A percentile compares a stretch with the other conserved stretches of the same genome.
Conservation (phyloP, 768 basidiomycete species). For the Termitomyces sp. region DNA sequence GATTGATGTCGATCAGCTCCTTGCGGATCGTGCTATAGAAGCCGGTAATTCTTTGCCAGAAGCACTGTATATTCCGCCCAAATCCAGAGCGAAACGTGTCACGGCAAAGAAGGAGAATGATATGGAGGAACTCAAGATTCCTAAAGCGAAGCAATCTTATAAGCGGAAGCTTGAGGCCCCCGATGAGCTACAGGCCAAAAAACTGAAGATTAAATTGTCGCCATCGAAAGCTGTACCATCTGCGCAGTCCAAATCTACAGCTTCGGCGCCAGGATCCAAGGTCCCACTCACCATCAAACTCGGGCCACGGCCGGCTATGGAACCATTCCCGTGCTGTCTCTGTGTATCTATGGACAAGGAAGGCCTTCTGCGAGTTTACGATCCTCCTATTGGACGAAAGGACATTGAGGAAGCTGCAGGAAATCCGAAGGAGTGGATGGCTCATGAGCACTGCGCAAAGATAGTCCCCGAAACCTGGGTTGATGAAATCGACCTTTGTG, state of each 20-base stretch:
- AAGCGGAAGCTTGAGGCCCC: conserved; percentile 37
- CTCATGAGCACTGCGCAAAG: conserved; percentile 75
- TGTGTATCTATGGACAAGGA: conserved; percentile 50
- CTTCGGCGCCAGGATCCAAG: conserved; percentile 23
- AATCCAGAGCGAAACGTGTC: conserved; percentile 16
- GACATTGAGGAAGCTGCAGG: conserved; percentile 46
- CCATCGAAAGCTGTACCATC: conserved; percentile 18
- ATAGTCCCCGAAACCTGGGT: conserved; percentile 92
- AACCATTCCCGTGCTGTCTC: conserved; percentile 63
- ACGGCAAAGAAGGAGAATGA: conserved; percentile 20
- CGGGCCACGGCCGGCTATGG: conserved; percentile 55
- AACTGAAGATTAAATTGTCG: conserved; percentile 35
- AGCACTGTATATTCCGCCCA: background rate
- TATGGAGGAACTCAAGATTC: conserved; percentile 15
- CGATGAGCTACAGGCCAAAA: conserved; percentile 43
- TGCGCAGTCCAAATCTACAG: conserved; percentile 7
- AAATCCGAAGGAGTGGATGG: conserved; percentile 55
- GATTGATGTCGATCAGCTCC: conserved; percentile 87
- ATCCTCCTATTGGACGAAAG: conserved; percentile 54
- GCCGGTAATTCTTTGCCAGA: conserved; percentile 14
- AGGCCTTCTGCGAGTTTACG: conserved; percentile 60
- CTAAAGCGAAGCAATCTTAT: conserved; percentile 35
- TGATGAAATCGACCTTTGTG: conserved; percentile 52
- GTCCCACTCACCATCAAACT: conserved; percentile 62
- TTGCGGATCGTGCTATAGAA: conserved; percentile 61